These are phyloP conservation scores for Artemisia tridentata DNA, from an alignment of 129 eudicot species.

Conservation along the genomic window DNA sequence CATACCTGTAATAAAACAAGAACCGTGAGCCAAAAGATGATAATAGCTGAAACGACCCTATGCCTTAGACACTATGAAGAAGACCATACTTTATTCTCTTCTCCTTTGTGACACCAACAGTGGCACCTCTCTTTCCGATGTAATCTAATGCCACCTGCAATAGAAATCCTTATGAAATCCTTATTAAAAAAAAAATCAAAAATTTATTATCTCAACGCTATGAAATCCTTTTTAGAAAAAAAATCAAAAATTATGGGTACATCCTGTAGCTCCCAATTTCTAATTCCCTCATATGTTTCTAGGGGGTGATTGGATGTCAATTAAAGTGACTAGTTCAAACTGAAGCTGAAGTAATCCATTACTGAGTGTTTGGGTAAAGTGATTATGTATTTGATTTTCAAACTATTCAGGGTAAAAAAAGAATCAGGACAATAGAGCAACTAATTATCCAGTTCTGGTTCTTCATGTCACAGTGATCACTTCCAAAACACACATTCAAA, in stretches of 20 bases:
- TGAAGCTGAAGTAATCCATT: neutral
- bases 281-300: neutral
- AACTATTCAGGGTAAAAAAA: neutral
- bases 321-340: neutral
- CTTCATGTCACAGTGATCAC: conserved; percentile 9
- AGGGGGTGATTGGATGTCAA: neutral
- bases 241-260: neutral
- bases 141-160: conserved; percentile 89
- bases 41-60: neutral
- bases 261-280: neutral
- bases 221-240: neutral
- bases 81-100: conserved; percentile 76
- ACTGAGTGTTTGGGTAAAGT: neutral
- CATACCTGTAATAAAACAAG: conserved; percentile 54
- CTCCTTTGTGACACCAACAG: conserved; percentile 86
- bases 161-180: too few species aligned
- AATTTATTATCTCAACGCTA: neutral
- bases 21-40: neutral
- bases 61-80: neutral
- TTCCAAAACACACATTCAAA: conserved; percentile 3
- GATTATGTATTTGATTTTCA: neutral
- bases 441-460: neutral
- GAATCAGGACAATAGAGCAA: neutral
- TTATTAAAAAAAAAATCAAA: too few species aligned
- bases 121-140: conserved; percentile 94